Base-by-base conservation (phyloP, 2,329 filamentous ascomycete genomes). In the Ophiocordyceps camponoti-saundersi region DNA sequence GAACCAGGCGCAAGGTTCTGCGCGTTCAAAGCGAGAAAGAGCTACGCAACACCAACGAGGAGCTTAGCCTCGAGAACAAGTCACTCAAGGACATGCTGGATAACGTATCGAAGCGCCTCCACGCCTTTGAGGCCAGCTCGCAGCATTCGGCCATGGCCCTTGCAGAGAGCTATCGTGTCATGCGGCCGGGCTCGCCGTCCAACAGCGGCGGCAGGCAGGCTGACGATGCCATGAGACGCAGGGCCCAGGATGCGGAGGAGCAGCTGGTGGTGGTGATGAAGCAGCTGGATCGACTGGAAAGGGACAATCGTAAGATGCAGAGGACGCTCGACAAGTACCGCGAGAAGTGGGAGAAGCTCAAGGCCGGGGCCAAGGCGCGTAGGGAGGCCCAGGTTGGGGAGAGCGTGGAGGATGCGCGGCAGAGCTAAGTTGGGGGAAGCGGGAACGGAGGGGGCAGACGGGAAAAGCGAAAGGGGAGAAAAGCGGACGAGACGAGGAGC, bases 111-210 rank as follows among this genome's bases (percentile, higher is more conserved):
- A 85, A 83, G 55, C 79, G 90, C 1, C 74, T 98, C n/a, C 85
- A 92, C 56, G 83, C 88, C 51, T 98, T 95, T 66, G 90, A 98
- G 63, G 81, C 87, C 39, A 89, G 86, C 55, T 87, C 88, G 0
- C 92, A 96, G 64, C 87, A 82, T 52, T 89, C 84, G 36, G 85
- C 83, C 46, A 77, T 89, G 64, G 86, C 87, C 3, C 73, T 96
- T 32, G 85, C 89, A 15, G 87, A 95, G 60, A 94, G 86, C 54
- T 80, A 79, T 59, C 69, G 77, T n/a, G 61, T 81, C 6, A 73
- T 77, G 63, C 67, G 72, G 15, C 74, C 76, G 1, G 68, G 69
- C 5, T 79, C 75, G 36, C 76, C 77, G 16, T 2, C 55, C 61
- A 51, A 52, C 69, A 15, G 20, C 40, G 44, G 53, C 41, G 46